These are phyloP conservation scores for Eleusine coracana DNA, from an alignment of 176 grass and related monocot species.

Conservation along the genomic window DNA sequence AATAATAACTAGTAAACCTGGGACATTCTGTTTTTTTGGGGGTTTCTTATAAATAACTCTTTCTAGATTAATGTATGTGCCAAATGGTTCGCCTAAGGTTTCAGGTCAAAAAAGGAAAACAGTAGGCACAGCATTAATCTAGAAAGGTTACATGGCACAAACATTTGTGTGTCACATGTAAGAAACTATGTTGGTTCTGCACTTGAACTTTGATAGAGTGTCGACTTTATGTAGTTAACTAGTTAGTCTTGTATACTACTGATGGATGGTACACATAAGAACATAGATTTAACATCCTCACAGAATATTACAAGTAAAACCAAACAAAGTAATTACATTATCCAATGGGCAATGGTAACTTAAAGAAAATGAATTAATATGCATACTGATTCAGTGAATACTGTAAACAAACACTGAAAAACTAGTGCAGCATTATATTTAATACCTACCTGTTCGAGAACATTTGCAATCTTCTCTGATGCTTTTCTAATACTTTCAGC, in stretches of 20 bases:
- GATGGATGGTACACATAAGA: slow-evolving; percentile 7
- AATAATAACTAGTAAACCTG: not conserved
- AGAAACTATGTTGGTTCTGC: not conserved
- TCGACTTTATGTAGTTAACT: not conserved
- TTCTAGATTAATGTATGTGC: not conserved
- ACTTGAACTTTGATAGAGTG: not conserved
- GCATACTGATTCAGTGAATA: not conserved
- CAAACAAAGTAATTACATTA: not conserved
- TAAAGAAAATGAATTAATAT: slow-evolving; percentile 5
- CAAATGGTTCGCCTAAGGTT: not conserved
- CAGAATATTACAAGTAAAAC: slow-evolving; percentile 9
- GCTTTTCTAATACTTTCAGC: slow-evolving; percentile 70
- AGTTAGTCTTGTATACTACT: slow-evolving; percentile 1
- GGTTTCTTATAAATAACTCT: not conserved
- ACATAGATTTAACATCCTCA: not conserved
- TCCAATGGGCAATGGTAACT: not conserved
- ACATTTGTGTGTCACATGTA: slow-evolving; percentile 21
- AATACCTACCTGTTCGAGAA: slow-evolving; percentile 67
- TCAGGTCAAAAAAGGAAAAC: not conserved
- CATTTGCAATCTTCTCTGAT: slow-evolving; percentile 66
- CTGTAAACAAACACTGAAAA: not conserved
- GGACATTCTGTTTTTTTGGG: not conserved
- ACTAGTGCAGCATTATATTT: not conserved
- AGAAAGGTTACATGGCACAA: not conserved
- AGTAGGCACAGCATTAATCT: not conserved